Base-by-base conservation (phyloP, 805 yeast genomes). In the Clavispora carvajalis region DNA sequence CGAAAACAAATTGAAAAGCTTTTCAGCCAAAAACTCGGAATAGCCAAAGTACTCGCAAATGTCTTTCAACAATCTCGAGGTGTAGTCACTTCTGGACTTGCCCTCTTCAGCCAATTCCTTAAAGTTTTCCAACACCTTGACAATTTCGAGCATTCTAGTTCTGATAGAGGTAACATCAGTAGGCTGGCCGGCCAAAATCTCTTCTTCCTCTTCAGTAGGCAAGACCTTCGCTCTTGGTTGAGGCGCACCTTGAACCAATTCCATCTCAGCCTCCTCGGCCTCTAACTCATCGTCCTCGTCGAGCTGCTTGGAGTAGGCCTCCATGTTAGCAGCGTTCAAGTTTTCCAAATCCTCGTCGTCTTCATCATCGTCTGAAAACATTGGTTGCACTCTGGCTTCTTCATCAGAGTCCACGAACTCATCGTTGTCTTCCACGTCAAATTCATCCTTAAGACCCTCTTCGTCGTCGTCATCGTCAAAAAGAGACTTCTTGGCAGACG, bases 21-120 rank as follows among this genome's bases (percentile, higher is more conserved):
- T 91, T 60, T 90, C 96, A 25, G 99, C 99, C 56, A 93, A 75
- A 60, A 84, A 88, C 52, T 82, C 85, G 11, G 90, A 77, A 67
- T 93, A 93, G 12, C 99, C 98, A 59, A 91, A 93, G 69, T 93
- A 93, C 56, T 82, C 85, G 59, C 95, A 82, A 30, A 93, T 87
- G 65, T 93, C 99, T 47, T 76, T 76, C 21, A 91, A 65, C 46
- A 93, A 71, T 64, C 95, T 81, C 41, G 80, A 80, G 34, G 77
- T 72, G 59, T 93, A 89, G 48, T 89, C 95, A 16, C 83, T 68
- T 68, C 99, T 82, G 36, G 91, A 81, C 58, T 78, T 80, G 11
- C 95, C 96, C 53, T 80, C 90, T 60, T 89, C 95, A 7, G 88
- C 83, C 54, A 87, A 59, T 38, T 70, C 82, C 58, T 80, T 81